Evolutionary conservation across 2,329 filamentous ascomycete species (phyloP).

Genomic region (Fusarium beomiforme): DNA sequence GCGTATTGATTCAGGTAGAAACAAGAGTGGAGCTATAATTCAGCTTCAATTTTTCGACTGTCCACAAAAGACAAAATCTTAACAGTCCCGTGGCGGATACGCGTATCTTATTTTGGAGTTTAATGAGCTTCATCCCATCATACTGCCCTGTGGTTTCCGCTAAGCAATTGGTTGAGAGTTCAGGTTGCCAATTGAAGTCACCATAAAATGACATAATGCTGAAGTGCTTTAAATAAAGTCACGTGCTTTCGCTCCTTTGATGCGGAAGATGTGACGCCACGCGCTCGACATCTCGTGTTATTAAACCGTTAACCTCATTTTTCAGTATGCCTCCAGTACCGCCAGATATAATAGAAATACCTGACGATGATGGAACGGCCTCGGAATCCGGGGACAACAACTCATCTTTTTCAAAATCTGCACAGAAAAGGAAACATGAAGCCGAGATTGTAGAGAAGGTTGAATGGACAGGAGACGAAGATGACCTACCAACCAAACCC

Average conservation of each 20-base stretch:
- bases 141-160: no score
- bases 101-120: background rate
- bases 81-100: background rate
- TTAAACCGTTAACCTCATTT: background rate
- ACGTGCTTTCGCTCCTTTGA: conserved; percentile 39
- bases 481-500: conserved; percentile 66
- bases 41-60: background rate
- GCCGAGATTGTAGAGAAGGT: conserved; percentile 55
- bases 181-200: background rate
- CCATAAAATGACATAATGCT: background rate
- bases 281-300: conserved; percentile 13
- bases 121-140: background rate
- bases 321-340: conserved; percentile 23
- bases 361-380: conserved; percentile 36
- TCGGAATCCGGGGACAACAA: conserved; percentile 34
- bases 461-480: conserved; percentile 68
- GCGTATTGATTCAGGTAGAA: background rate
- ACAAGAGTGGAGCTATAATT: background rate
- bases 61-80: background rate
- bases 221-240: conserved; percentile 1
- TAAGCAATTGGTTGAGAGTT: background rate
- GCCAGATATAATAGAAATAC: conserved; percentile 41
- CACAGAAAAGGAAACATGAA: conserved; percentile 52
- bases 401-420: conserved; percentile 5
- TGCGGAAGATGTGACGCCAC: conserved; percentile 18